phyloP scores from a whole-genome alignment of 2,329 filamentous ascomycete genomes.

The Paraconiothyrium sp. region DNA sequence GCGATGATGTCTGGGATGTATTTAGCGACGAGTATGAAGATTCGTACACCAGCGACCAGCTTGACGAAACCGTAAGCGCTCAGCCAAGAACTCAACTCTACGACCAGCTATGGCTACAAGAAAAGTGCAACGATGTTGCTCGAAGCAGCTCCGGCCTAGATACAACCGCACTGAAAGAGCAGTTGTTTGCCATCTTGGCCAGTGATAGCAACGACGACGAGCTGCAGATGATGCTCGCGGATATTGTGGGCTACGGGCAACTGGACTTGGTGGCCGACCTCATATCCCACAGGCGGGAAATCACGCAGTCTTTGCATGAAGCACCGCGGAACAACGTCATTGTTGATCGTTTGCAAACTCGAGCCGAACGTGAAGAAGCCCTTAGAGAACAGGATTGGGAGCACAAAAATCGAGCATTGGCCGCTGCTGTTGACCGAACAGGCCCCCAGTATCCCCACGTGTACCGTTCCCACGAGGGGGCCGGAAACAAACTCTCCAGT shows the following conservation, averaged over 20 bases:
- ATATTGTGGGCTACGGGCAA: slow-evolving; percentile 92
- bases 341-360: slow-evolving; percentile 72
- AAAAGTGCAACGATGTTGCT: slow-evolving; percentile 74
- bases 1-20: slow-evolving; percentile 92
- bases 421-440: slow-evolving; percentile 73
- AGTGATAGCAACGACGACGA: slow-evolving; percentile 80
- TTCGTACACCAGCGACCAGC: slow-evolving; percentile 70
- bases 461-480: slow-evolving; percentile 77
- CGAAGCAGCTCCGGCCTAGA: slow-evolving; percentile 72
- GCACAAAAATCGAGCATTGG: slow-evolving; percentile 81
- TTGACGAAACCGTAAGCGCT: slow-evolving; percentile 61
- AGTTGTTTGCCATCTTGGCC: slow-evolving; percentile 77
- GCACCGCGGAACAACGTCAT: slow-evolving; percentile 54
- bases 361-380: slow-evolving; percentile 79
- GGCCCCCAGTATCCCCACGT: slow-evolving; percentile 91
- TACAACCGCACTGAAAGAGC: slow-evolving; percentile 75
- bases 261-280: slow-evolving; percentile 92
- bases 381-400: slow-evolving; percentile 79
- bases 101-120: slow-evolving; percentile 74
- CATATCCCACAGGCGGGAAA: slow-evolving; percentile 77
- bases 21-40: slow-evolving; percentile 78
- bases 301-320: slow-evolving; percentile 55
- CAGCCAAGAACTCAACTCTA: slow-evolving; percentile 53
- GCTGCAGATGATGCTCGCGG: slow-evolving; percentile 87
- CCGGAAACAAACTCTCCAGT: slow-evolving; percentile 84